Base-by-base conservation (phyloP, 257 asterid species). In the Paulownia fortunei region DNA sequence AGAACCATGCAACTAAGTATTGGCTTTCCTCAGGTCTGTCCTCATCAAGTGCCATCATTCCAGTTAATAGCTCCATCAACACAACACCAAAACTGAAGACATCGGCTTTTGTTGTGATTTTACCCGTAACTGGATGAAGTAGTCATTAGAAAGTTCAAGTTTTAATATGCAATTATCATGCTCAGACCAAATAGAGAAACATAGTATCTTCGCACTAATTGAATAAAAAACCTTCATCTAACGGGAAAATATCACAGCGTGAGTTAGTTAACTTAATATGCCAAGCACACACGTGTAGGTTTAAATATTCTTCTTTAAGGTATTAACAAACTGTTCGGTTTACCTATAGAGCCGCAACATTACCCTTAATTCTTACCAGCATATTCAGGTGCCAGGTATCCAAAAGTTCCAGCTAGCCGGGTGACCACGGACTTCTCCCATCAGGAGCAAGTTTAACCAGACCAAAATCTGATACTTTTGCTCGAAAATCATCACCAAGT, bases 51-150 rank as follows among this genome's bases (percentile, higher is more conserved):
- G 97, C 97, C 92, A 79, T 86, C 92, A 88, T 81, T 15, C 98
- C 98, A 0, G 97, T 94, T 49, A 94, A n/a, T 13, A 94, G 86
- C 90, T 94, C 98, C 98, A 94, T 88, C 44, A 94, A 82, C 64
- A 94, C 97, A 23, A 94, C 98, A 0, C 98, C 97, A 13, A 89
- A 94, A 61, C 98, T 94, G 86, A 92, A 94, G 9, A 94, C 97
- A 59, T 94, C 98, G 2, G 86, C 83, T 78, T 92, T 92, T 18
- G 98, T 94, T 12, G 98, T 94, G 89, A 94, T 89, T 81, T 91
- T 94, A 18, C 98, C 97, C 42, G 84, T 94, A 21, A 92, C 98
- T 94, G 94, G 23, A 78, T 32, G 66, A 74, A 24, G 13, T 26
- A 16, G 72, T 4, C 44, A 64, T 41, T 3, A 41, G 13, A 69